Conservation (phyloP, 176 grass and related monocot genomes). For the Raddia distichophylla region DNA sequence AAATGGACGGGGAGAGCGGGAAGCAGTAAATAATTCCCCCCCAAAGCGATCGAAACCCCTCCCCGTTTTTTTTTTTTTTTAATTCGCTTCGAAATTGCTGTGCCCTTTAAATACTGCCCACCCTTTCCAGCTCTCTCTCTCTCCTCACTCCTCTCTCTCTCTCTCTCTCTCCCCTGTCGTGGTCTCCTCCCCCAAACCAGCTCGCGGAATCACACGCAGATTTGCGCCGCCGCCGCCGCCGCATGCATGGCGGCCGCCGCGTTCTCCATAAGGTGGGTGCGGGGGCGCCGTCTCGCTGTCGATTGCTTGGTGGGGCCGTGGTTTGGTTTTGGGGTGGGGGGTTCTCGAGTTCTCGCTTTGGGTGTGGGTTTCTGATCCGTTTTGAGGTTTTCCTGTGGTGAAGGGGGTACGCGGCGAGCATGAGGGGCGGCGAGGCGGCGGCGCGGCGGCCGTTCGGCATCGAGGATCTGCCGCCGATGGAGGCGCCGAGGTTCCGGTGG, state of each 20-base stretch:
- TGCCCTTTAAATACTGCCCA: slow-evolving; percentile 34
- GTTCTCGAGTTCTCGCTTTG: background rate
- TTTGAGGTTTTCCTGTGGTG: background rate
- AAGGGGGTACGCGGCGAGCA: slow-evolving; percentile 46
- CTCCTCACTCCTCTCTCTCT: too few relatives aligned
- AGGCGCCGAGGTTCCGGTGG: slow-evolving; percentile 52
- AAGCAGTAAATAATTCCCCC: slow-evolving; percentile 26
- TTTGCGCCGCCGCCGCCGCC: background rate
- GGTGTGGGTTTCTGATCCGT: slow-evolving; percentile 18
- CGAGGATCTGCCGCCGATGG: slow-evolving; percentile 47
- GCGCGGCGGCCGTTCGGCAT: background rate
- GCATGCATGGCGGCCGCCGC: slow-evolving; percentile 37
- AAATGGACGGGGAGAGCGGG: slow-evolving; percentile 20
- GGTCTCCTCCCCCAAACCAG: slow-evolving; percentile 16
- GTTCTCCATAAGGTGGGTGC: slow-evolving; percentile 60
- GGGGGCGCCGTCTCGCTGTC: background rate
- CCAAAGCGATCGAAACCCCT: background rate
- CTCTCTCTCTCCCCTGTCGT: background rate
- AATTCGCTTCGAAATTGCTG: slow-evolving; percentile 8
- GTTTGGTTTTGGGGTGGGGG: too few relatives aligned
- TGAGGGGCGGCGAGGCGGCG: slow-evolving; percentile 17
- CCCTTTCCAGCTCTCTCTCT: background rate
- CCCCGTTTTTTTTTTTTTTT: background rate
- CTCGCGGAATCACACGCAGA: background rate
- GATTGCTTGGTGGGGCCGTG: background rate